phyloP scores from a whole-genome alignment of 805 yeast species.

The Yarrowia deformans region DNA sequence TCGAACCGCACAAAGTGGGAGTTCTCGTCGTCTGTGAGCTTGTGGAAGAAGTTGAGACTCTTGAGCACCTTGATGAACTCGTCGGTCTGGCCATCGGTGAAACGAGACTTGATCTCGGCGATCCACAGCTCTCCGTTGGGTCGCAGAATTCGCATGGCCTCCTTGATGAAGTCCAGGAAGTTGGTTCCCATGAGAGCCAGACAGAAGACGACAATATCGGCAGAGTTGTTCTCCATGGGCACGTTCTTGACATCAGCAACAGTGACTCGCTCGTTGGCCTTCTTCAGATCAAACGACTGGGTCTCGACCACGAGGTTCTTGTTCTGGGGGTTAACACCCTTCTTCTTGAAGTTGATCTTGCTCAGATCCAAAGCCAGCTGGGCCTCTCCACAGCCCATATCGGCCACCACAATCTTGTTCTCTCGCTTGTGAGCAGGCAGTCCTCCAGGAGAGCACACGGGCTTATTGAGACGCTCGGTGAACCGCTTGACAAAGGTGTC shows the following conservation, averaged over 20 bases:
- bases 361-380: conserved; percentile 74
- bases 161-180: conserved; percentile 87
- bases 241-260: conserved; percentile 96
- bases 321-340: conserved; percentile 41
- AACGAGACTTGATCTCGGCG: conserved; percentile 94
- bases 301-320: conserved; percentile 56
- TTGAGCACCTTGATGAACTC: conserved; percentile 83
- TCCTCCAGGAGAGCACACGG: conserved; percentile 96
- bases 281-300: conserved; percentile 90
- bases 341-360: conserved; percentile 51
- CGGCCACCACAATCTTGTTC: conserved; percentile 81
- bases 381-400: conserved; percentile 99
- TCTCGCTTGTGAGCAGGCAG: conserved; percentile 64
- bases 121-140: conserved; percentile 97
- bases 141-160: conserved; percentile 83
- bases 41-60: conserved; percentile 83
- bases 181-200: conserved; percentile 97
- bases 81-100: conserved; percentile 62
- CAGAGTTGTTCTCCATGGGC: conserved; percentile 79
- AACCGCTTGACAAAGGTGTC: conserved; percentile 81
- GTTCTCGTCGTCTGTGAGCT: conserved; percentile 82
- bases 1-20: conserved; percentile 96
- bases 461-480: conserved; percentile 57
- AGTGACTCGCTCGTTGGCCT: conserved; percentile 86
- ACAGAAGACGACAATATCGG: conserved; percentile 90